Conservation (phyloP, 164 flowering plant genomes). For the Stephania cephalantha region DNA sequence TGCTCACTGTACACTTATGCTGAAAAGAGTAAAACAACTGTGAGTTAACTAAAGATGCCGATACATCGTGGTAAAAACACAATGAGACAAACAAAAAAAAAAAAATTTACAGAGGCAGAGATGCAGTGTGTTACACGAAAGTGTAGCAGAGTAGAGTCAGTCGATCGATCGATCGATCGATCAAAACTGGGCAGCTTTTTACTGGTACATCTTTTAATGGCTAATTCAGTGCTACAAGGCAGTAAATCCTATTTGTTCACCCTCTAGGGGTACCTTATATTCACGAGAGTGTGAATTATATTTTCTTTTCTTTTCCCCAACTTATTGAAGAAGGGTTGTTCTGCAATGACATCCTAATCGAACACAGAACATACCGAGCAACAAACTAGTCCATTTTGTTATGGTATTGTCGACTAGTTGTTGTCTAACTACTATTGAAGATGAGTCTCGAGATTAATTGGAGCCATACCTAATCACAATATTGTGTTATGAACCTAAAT, state of each 20-base stretch:
- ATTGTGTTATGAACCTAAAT: no score
- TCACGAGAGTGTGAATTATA: background rate
- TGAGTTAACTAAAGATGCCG: background rate
- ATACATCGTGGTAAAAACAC: background rate
- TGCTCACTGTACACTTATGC: background rate
- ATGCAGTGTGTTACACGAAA: background rate
- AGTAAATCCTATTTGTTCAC: background rate
- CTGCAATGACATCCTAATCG: background rate
- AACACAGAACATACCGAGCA: background rate
- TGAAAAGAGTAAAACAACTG: background rate
- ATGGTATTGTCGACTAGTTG: background rate
- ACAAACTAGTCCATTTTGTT: background rate
- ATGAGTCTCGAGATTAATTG: no score
- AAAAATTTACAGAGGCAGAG: background rate
- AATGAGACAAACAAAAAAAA: background rate
- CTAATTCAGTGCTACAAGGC: background rate
- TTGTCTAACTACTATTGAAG: no score
- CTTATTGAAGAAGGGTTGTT: background rate
- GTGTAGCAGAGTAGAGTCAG: background rate
- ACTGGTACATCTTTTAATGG: background rate
- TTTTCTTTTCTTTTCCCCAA: background rate
- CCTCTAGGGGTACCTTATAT: background rate
- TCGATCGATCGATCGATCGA: background rate
- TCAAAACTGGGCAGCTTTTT: background rate
- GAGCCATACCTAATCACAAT: no score